These are phyloP conservation scores for Heterobasidion occidentale DNA, from an alignment of 1,284 basidiomycete species.

Conservation along the genomic window DNA sequence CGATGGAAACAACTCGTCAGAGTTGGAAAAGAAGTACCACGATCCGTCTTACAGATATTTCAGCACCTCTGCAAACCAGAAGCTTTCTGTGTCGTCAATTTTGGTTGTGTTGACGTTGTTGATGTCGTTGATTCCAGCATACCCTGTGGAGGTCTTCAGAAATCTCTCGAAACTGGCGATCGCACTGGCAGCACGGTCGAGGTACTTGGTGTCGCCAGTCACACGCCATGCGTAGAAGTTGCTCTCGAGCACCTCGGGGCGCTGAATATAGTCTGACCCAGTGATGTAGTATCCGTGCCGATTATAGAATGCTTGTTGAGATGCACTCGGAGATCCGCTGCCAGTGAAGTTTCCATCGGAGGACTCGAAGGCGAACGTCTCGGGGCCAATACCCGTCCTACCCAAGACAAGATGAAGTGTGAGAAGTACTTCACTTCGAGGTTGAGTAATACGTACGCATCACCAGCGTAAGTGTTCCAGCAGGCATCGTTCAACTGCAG, in stretches of 20 bases:
- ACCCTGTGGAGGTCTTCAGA: constrained; percentile 35
- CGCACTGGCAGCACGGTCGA: constrained; percentile 27
- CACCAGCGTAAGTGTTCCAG: constrained; percentile 71
- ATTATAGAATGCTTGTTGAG: constrained; percentile 39
- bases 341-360: constrained; percentile 51
- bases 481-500: constrained; percentile 59
- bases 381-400: constrained; percentile 66
- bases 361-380: constrained; percentile 57
- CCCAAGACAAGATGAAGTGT: neutral
- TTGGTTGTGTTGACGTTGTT: constrained; percentile 29
- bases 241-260: constrained; percentile 65
- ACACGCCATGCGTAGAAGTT: constrained; percentile 73
- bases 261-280: constrained; percentile 38
- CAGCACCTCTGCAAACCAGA: constrained; percentile 73
- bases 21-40: neutral
- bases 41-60: constrained; percentile 50
- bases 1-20: no score
- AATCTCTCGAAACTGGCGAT: constrained; percentile 33
- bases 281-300: constrained; percentile 60
- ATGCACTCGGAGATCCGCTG: constrained; percentile 22
- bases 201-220: constrained; percentile 41
- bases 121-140: constrained; percentile 39
- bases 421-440: neutral
- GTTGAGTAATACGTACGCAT: constrained; percentile 30
- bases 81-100: constrained; percentile 61